Percentiles rank a stretch among this genome's conserved stretches.
phyloP scores from a whole-genome alignment of 805 yeast genomes.

The Komagataella phaffii region DNA sequence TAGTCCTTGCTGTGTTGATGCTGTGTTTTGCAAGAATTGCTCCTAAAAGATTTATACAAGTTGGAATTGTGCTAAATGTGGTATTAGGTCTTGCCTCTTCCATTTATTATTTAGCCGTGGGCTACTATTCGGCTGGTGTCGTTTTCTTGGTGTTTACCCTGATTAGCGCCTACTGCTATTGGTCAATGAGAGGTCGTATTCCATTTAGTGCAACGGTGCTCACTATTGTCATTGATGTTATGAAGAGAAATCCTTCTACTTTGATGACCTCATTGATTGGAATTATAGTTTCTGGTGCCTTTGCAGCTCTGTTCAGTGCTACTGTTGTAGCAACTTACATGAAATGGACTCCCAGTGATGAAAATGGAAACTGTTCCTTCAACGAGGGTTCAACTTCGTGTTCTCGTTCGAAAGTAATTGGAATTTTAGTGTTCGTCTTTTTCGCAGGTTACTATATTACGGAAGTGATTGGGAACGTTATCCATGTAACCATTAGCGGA shows the following conservation, averaged over 20 bases:
- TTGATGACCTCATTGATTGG: conserved; percentile 48
- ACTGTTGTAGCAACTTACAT: conserved; percentile 68
- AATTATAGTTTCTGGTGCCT: conserved; percentile 41
- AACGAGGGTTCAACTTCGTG: conserved; percentile 35
- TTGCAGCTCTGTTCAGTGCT: conserved; percentile 51
- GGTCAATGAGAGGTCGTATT: conserved; percentile 57
- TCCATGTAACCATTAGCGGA: conserved; percentile 66
- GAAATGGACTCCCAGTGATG: conserved; percentile 49
- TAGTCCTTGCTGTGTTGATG: conserved; percentile 43
- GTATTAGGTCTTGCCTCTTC: conserved; percentile 63
- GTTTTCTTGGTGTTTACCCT: conserved; percentile 56
- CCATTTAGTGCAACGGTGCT: conserved; percentile 64
- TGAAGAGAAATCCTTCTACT: conserved; percentile 52
- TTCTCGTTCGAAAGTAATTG: conserved; percentile 47
- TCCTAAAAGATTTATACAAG: conserved; percentile 54
- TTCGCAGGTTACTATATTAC: conserved; percentile 74
- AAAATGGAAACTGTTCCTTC: conserved; percentile 35
- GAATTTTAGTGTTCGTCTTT: conserved; percentile 55
- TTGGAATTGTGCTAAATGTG: conserved; percentile 57
- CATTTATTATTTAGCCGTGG: conserved; percentile 53
- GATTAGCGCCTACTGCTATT: conserved; percentile 56
- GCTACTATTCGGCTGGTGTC: conserved; percentile 71
- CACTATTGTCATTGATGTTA: conserved; percentile 56
- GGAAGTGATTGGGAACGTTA: conserved; percentile 65
- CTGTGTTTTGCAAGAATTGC: conserved; percentile 47